Conservation (phyloP, 495 filamentous ascomycete species). For the Terfezia claveryi region DNA sequence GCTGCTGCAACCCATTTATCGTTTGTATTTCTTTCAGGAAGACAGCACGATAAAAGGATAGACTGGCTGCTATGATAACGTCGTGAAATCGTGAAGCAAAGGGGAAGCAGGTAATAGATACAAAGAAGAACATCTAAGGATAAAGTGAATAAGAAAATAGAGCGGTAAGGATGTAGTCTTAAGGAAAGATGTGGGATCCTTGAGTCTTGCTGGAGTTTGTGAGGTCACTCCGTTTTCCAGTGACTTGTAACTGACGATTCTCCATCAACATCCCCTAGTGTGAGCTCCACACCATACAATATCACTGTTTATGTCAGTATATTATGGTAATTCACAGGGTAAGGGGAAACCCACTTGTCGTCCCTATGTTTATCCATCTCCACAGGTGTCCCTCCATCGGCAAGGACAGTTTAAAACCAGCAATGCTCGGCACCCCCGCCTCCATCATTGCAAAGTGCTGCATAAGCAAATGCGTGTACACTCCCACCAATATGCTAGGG, state of each 20-base stretch:
- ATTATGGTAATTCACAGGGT: neutral
- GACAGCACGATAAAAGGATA: too few relatives aligned
- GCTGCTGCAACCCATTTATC: too few relatives aligned
- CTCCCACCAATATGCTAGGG: slow-evolving; percentile 73
- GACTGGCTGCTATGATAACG: too few relatives aligned
- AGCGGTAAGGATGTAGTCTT: neutral
- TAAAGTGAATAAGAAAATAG: neutral
- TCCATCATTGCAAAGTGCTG: slow-evolving; percentile 65
- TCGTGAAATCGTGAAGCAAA: neutral
- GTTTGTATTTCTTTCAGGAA: too few relatives aligned
- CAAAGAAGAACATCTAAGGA: neutral
- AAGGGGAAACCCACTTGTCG: slow-evolving; percentile 30
- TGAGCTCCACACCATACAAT: slow-evolving; percentile 72
- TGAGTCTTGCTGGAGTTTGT: neutral
- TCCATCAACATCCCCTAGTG: slow-evolving; percentile 54
- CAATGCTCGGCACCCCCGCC: slow-evolving; percentile 30
- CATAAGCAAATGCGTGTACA: slow-evolving; percentile 91
- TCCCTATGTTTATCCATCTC: slow-evolving; percentile 79
- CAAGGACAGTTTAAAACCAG: slow-evolving; percentile 66
- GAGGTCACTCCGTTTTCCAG: slow-evolving; percentile 72
- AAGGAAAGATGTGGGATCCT: neutral
- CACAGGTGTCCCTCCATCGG: slow-evolving; percentile 65
- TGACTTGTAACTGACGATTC: slow-evolving; percentile 49
- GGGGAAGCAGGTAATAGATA: neutral
- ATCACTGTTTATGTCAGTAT: slow-evolving; percentile 26